phyloP scores from a whole-genome alignment of 176 grass and related monocot genomes.

The Microstegium vimineum region DNA sequence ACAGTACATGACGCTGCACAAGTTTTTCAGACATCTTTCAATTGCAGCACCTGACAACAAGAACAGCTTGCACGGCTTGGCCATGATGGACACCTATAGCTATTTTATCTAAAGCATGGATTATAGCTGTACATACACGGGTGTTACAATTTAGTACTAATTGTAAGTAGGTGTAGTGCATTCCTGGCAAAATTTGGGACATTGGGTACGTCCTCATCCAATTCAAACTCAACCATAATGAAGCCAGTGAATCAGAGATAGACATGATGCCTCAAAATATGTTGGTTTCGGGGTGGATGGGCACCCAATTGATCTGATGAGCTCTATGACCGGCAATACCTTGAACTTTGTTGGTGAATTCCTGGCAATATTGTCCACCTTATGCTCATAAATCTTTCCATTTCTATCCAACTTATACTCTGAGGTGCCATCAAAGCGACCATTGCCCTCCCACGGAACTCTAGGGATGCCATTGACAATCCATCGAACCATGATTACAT shows the following conservation, averaged over 20 bases:
- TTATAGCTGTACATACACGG: slow-evolving; percentile 21
- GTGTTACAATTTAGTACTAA: neutral
- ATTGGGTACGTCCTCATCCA: slow-evolving; percentile 36
- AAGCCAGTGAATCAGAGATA: neutral
- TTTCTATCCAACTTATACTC: slow-evolving; percentile 79
- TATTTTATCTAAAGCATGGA: slow-evolving; percentile 16
- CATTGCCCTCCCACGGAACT: slow-evolving; percentile 60
- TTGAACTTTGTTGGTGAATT: slow-evolving; percentile 59
- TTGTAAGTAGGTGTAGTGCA: slow-evolving; percentile 11
- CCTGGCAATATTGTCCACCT: slow-evolving; percentile 69
- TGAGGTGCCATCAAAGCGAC: slow-evolving; percentile 78
- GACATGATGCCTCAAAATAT: slow-evolving; percentile 43
- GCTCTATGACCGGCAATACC: slow-evolving; percentile 57
- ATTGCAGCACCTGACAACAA: neutral
- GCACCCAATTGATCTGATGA: slow-evolving; percentile 63
- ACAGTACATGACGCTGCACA: neutral
- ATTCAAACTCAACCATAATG: slow-evolving; percentile 46
- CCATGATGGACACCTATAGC: neutral
- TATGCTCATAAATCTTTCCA: slow-evolving; percentile 82
- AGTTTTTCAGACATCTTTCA: neutral
- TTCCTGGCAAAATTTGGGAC: slow-evolving; percentile 36
- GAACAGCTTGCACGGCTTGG: neutral
- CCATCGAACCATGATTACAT: slow-evolving; percentile 86
- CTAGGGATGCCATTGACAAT: slow-evolving; percentile 74
- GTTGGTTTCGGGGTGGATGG: slow-evolving; percentile 75